Base-by-base conservation (phyloP, 345 rosid genomes). In the Abelmoschus esculentus region DNA sequence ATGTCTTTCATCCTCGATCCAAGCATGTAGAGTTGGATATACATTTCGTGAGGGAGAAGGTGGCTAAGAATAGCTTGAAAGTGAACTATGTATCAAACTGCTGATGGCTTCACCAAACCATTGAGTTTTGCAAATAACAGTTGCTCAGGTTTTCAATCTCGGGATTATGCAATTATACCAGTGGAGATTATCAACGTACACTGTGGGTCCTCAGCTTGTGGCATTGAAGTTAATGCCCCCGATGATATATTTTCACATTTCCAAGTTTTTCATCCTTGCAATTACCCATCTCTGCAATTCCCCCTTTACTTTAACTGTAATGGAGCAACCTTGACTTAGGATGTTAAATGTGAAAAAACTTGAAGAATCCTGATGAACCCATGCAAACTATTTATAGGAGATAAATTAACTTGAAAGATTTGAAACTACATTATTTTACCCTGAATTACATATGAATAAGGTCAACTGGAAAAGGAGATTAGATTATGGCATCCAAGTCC, bases 61-160 rank as follows among this genome's bases (percentile, higher is more conserved):
- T 77, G 38, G 85, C 84, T 40, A 75, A 82, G 62, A 82, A 89
- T 73, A 22, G 85, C 89, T 64, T 92, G 80, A 80, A 22, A 22
- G 26, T 22, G 26, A 22, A 22, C 26, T 22, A 22, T 22, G 26
- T 22, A 22, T 22, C 26, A 22, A 22, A 22, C 26, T 54, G 62
- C 38, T 56, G 32, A 66, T 10, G 50, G 52, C 66, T 73, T 56
- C 52, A 32, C 54, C 18, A 12, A 7, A 32, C 5, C 13, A 13
- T 46, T 7, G 54, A 22, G 26, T 42, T 42, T 26, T 65, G 69
- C 68, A 22, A 44, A 62, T 18, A 40, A 42, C 19, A 52, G 11
- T 32, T 42, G 68, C 68, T 64, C 67, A 12, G 0, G 52, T 40
- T 63, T 38, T 38, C 12, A 18, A 5, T 38, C 29, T 8, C 49